Conservation (phyloP, 768 basidiomycete species). For the Psilocybe sp. region DNA sequence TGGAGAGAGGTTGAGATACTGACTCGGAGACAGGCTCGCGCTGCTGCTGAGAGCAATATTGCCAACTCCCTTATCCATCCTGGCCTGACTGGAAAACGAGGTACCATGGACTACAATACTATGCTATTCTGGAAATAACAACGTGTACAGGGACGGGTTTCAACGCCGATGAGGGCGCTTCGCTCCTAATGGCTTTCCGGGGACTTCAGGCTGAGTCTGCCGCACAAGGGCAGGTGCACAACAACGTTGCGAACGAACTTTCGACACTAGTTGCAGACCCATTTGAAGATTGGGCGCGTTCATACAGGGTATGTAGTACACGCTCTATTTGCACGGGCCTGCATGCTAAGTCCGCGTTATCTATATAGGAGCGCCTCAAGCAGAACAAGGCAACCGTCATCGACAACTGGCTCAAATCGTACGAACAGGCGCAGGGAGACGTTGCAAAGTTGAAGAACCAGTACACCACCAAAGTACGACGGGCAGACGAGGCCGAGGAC, state of each 20-base stretch:
- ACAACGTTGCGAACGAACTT: slow-evolving; percentile 70
- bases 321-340: neutral
- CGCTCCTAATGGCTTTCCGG: slow-evolving; percentile 74
- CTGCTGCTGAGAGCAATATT: slow-evolving; percentile 63
- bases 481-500: slow-evolving; percentile 90
- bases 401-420: slow-evolving; percentile 65
- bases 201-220: slow-evolving; percentile 74
- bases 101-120: slow-evolving; percentile 26
- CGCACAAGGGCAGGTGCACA: slow-evolving; percentile 74
- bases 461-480: slow-evolving; percentile 75
- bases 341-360: slow-evolving; percentile 10
- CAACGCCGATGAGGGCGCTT: slow-evolving; percentile 79
- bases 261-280: slow-evolving; percentile 74
- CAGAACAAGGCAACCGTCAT: slow-evolving; percentile 57
- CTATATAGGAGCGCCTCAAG: slow-evolving; percentile 54
- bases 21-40: slow-evolving; percentile 55
- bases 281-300: slow-evolving; percentile 76
- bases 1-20: neutral
- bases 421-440: slow-evolving; percentile 66
- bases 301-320: slow-evolving; percentile 54
- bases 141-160: slow-evolving; percentile 57
- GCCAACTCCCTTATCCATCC: slow-evolving; percentile 57
- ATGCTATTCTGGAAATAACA: slow-evolving; percentile 5
- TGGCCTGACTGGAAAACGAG: slow-evolving; percentile 43
- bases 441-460: slow-evolving; percentile 72